Conservation (phyloP, 352 stramenopile genomes). For the Blastocystis sp. region DNA sequence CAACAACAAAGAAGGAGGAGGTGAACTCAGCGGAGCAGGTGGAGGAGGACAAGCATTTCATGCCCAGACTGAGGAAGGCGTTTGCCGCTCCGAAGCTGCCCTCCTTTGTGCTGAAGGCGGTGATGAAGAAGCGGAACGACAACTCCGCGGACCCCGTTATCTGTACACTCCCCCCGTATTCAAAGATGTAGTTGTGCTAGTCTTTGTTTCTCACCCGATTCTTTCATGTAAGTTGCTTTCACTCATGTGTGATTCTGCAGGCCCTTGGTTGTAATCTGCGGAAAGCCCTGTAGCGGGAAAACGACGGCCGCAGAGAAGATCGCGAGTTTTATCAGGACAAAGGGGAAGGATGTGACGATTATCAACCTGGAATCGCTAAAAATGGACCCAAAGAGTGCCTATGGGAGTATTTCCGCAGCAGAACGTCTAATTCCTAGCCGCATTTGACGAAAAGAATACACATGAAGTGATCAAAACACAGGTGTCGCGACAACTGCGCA, state of each 20-base stretch:
- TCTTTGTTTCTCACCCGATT: too few relatives aligned
- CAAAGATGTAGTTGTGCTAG: too few relatives aligned
- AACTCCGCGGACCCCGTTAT: too few relatives aligned
- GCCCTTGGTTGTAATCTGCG: constrained; percentile 60
- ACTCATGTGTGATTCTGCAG: not conserved
- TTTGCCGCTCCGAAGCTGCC: constrained; percentile 31
- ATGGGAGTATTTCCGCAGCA: constrained; percentile 13
- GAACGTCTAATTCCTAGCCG: constrained; percentile 9
- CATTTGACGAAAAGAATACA: constrained; percentile 67
- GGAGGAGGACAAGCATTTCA: constrained; percentile 19
- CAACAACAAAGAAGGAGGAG: not conserved
- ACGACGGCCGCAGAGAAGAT: constrained; percentile 51
- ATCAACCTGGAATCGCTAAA: constrained; percentile 68
- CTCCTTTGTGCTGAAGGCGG: constrained; percentile 40
- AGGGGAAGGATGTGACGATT: constrained; percentile 14
- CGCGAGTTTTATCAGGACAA: constrained; percentile 2
- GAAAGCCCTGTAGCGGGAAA: constrained; percentile 65
- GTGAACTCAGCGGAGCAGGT: not conserved
- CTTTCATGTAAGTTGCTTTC: too few relatives aligned
- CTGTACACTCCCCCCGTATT: too few relatives aligned
- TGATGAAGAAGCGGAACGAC: not conserved
- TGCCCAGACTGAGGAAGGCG: constrained; percentile 34
- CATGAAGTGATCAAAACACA: constrained; percentile 68
- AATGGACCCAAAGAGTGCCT: constrained; percentile 37
- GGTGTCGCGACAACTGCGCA: constrained; percentile 56